Conservation (phyloP, 2,329 filamentous ascomycete genomes). For the Nannizziopsis arthrosporioides region DNA sequence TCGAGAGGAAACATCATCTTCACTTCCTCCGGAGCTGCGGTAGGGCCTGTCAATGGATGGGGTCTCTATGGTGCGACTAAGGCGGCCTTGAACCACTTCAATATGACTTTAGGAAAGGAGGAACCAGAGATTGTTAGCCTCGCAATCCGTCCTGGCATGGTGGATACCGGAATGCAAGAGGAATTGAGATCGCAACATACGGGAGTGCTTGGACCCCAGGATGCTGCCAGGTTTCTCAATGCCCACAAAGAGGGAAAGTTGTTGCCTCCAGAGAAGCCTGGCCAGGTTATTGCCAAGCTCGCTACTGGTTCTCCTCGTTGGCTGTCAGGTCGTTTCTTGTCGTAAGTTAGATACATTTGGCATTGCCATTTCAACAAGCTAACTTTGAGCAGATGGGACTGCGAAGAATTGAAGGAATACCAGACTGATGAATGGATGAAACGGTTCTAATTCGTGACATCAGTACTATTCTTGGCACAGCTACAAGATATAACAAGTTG, state of each 20-base stretch:
- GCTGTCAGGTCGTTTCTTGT: constrained; percentile 63
- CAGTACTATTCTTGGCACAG: constrained; percentile 1
- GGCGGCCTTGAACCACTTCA: constrained; percentile 70
- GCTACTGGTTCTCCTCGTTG: constrained; percentile 52
- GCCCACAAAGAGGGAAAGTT: constrained; percentile 60
- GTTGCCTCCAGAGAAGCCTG: constrained; percentile 71
- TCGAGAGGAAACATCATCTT: constrained; percentile 62
- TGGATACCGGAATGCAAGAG: constrained; percentile 86
- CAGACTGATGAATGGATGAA: constrained; percentile 24
- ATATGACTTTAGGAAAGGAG: constrained; percentile 59
- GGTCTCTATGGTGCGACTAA: constrained; percentile 73
- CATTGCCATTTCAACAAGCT: constrained; percentile 14
- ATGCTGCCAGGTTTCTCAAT: constrained; percentile 53
- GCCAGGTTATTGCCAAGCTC: constrained; percentile 72
- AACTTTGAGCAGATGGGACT: constrained; percentile 35
- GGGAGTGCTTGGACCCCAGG: constrained; percentile 37
- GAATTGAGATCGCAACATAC: constrained; percentile 58
- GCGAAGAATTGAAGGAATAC: constrained; percentile 32
- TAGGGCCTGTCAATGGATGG: constrained; percentile 58
- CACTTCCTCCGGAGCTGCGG: constrained; percentile 66
- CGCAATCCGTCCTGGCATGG: constrained; percentile 63
- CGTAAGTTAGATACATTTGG: constrained; percentile 19
- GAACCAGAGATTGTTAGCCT: constrained; percentile 65
- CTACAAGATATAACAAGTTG: not conserved
- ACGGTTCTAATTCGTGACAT: not conserved